Base-by-base conservation (phyloP, 495 filamentous ascomycete species). In the Hypoxylon crocopeplum region DNA sequence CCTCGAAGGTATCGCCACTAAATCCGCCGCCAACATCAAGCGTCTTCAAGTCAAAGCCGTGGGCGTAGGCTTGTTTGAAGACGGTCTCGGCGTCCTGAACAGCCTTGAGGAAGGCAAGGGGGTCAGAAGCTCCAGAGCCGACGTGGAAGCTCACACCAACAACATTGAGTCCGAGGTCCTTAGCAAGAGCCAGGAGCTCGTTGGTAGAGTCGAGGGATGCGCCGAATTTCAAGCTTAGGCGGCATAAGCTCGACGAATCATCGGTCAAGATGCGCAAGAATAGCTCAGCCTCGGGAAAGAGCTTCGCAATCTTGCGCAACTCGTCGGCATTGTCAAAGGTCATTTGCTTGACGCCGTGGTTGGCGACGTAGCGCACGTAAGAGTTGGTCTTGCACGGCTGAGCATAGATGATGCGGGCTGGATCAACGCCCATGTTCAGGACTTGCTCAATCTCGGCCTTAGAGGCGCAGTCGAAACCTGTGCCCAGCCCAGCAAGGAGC, bases 371-470 rank as follows among this genome's bases (percentile, higher is more conserved):
- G 65, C 92, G 90, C 56, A 98, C 80, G 75, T 97, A 97, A 32
- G 93, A 97, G 75, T 95, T 96, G 69, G 94, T 97, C 84, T 98
- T 98, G 88, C 95, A 98, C 36, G 94, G 94, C 72, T 99, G 95
- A 41, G 94, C 95, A 69, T 97, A 99, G 76, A 99, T 96, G 79
- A 99, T 97, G 66, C 92, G 91, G 48, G 86, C 84, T 2, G 95
- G 91, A 69, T 93, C 90, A 55, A 97, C 83, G 55, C 92, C 93
- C 58, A 92, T 82, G 61, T 82, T 81, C 37, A 97, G 81, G 59
- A 97, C 89, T 68, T 91, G 84, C 67, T 98, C 91, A 64, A 99
- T 97, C 79, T 99, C 94, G 46, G 85, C 79, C 83, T 97, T 97
- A 70, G 95, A 98, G 48, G 94, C 94, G 73, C 94, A 99, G 76